Evolutionary conservation across 192 early-diverging fungal genomes (phyloP).

Genomic region (Backusella parvicylindrica): DNA sequence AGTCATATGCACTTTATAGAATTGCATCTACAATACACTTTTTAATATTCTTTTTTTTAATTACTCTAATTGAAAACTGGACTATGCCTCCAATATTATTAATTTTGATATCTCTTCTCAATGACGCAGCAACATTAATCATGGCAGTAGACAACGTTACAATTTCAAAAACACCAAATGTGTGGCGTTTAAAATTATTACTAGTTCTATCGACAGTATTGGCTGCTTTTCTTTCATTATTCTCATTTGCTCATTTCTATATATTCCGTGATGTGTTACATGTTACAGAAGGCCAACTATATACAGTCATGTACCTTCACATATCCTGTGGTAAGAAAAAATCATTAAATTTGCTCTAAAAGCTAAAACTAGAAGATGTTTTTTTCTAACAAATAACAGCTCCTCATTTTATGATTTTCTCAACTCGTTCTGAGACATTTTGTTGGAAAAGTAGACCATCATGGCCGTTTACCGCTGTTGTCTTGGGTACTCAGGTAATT

Average conservation of each 20-base stretch:
- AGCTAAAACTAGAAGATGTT: not conserved
- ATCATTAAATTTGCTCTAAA: no score
- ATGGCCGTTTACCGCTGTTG: slow-evolving; percentile 52
- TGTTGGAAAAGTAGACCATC: slow-evolving; percentile 62
- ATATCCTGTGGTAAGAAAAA: slow-evolving; percentile 54
- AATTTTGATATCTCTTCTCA: slow-evolving; percentile 68
- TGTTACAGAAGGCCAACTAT: slow-evolving; percentile 30
- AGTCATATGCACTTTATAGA: slow-evolving; percentile 68
- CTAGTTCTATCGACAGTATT: slow-evolving; percentile 63
- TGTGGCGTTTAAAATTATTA: slow-evolving; percentile 69
- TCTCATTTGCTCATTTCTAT: slow-evolving; percentile 70
- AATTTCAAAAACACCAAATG: slow-evolving; percentile 65
- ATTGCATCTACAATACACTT: slow-evolving; percentile 80
- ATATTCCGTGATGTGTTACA: slow-evolving; percentile 41
- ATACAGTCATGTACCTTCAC: slow-evolving; percentile 73
- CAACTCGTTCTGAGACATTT: slow-evolving; percentile 59
- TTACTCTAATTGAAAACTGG: slow-evolving; percentile 62
- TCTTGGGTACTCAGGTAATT: slow-evolving; percentile 68
- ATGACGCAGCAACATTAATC: slow-evolving; percentile 66
- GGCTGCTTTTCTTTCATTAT: slow-evolving; percentile 48
- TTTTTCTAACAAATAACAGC: slow-evolving; percentile 23
- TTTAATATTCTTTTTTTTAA: slow-evolving; percentile 75
- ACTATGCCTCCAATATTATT: slow-evolving; percentile 60
- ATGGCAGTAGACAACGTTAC: slow-evolving; percentile 73
- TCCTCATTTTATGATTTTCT: slow-evolving; percentile 78